These are phyloP conservation scores for Ophiostoma australiae DNA, from an alignment of 2,329 filamentous ascomycete genomes.

Conservation along the genomic window DNA sequence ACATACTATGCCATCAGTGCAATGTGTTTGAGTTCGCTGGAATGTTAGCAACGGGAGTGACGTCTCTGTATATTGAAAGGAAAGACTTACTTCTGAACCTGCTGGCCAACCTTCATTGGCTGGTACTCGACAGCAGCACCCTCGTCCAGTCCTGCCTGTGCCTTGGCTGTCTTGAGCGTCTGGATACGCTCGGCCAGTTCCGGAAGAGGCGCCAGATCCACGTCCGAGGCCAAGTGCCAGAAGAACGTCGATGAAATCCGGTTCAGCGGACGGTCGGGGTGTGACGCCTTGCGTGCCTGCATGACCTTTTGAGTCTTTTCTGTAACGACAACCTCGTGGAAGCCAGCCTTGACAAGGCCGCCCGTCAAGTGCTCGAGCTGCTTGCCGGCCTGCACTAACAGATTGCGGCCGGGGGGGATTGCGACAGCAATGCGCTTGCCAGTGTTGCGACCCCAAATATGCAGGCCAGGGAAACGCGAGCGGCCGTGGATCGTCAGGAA, in stretches of 20 bases:
- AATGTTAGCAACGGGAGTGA: constrained; percentile 17
- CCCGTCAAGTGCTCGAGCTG: constrained; percentile 59
- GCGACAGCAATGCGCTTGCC: constrained; percentile 54
- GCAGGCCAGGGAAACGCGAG: constrained; percentile 56
- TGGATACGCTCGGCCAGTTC: constrained; percentile 43
- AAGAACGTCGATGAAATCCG: constrained; percentile 58
- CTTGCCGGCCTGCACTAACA: constrained; percentile 59
- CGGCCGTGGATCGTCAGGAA: constrained; percentile 61
- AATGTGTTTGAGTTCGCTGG: constrained; percentile 49
- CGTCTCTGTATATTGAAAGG: background rate
- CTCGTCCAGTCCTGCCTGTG: constrained; percentile 49
- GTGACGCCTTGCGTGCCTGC: constrained; percentile 38
- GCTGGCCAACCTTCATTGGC: constrained; percentile 54
- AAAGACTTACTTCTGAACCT: constrained; percentile 50
- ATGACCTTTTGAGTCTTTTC: constrained; percentile 47
- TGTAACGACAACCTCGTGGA: constrained; percentile 58
- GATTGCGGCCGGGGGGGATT: constrained; percentile 54
- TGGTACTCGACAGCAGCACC: constrained; percentile 46
- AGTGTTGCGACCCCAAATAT: constrained; percentile 61
- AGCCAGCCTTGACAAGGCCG: constrained; percentile 57
- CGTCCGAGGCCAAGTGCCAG: constrained; percentile 56
- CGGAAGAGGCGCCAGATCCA: constrained; percentile 50
- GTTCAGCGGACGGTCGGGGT: constrained; percentile 48
- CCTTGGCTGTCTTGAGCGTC: constrained; percentile 44
- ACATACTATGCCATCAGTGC: constrained; percentile 44